Conservation (phyloP, 129 eudicot genomes). For the Arctium lappa region DNA sequence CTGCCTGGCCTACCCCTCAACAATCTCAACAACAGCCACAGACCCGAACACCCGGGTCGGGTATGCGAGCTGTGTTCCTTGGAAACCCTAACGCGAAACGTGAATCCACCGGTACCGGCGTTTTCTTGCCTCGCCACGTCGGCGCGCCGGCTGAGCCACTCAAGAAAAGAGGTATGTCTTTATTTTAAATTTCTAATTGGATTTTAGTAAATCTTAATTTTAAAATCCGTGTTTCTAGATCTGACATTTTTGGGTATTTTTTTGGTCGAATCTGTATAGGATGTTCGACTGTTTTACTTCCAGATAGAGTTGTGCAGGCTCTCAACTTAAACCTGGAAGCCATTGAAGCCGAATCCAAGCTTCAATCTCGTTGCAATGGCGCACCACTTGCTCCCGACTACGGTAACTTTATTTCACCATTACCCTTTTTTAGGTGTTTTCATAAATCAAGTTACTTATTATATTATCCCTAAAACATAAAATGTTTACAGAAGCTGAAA, state of each 20-base stretch:
- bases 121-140: constrained; percentile 71
- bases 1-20: constrained; percentile 74
- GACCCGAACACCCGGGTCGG: constrained; percentile 45
- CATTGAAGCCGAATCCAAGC: constrained; percentile 34
- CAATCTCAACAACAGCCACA: constrained; percentile 40
- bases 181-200: neutral
- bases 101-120: constrained; percentile 82
- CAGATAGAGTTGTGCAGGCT: constrained; percentile 78
- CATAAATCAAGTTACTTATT: neutral
- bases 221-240: neutral
- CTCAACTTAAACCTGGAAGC: constrained; percentile 56
- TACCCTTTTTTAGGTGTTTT: neutral
- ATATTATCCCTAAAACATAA: no score
- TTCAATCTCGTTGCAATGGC: constrained; percentile 28
- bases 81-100: constrained; percentile 55
- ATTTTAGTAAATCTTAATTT: neutral
- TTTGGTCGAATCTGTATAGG: constrained; percentile 23
- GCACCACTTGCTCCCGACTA: constrained; percentile 19
- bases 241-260: constrained; percentile 10
- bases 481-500: constrained; percentile 27
- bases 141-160: constrained; percentile 54
- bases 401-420: constrained; percentile 23
- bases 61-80: constrained; percentile 65
- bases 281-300: constrained; percentile 63
- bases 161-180: constrained; percentile 50